Conservation (phyloP, 2,329 filamentous ascomycete genomes). For the Aspergillus quadricinctus region DNA sequence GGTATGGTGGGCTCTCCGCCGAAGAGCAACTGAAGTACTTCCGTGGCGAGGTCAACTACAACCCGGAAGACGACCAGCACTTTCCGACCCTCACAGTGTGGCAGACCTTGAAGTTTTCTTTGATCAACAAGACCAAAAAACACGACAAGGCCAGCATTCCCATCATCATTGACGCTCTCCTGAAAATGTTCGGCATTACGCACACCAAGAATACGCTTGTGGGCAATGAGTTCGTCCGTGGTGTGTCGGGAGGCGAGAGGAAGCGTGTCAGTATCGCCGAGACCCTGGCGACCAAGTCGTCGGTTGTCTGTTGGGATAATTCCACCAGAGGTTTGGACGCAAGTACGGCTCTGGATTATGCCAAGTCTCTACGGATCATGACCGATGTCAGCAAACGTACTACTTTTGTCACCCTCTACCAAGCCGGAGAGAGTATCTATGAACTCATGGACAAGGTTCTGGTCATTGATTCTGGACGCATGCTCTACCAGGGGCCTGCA, state of each 20-base stretch:
- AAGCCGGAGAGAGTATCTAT: slow-evolving; percentile 66
- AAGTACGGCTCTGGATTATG: slow-evolving; percentile 73
- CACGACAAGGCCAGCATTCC: slow-evolving; percentile 60
- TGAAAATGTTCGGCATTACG: slow-evolving; percentile 74
- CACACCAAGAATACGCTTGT: slow-evolving; percentile 72
- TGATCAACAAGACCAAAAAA: slow-evolving; percentile 71
- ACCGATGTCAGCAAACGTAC: slow-evolving; percentile 71
- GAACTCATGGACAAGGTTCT: slow-evolving; percentile 76
- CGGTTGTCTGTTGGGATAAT: slow-evolving; percentile 76
- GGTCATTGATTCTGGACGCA: slow-evolving; percentile 68
- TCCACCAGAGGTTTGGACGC: slow-evolving; percentile 75
- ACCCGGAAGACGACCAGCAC: slow-evolving; percentile 71
- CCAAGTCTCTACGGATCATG: slow-evolving; percentile 65
- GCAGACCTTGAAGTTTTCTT: slow-evolving; percentile 71
- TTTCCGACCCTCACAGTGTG: slow-evolving; percentile 71
- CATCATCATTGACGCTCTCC: slow-evolving; percentile 63
- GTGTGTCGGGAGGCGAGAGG: slow-evolving; percentile 74
- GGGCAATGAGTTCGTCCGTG: slow-evolving; percentile 67
- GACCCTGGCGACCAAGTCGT: slow-evolving; percentile 67
- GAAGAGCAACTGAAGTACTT: slow-evolving; percentile 64
- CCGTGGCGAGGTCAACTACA: slow-evolving; percentile 73
- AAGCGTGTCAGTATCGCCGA: slow-evolving; percentile 79
- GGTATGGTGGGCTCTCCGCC: slow-evolving; percentile 67
- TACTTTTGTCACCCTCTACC: slow-evolving; percentile 67
- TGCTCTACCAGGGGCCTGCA: slow-evolving; percentile 62